Evolutionary conservation across 495 filamentous ascomycete genomes (phyloP).

Genomic region (Penicillium alfredii): DNA sequence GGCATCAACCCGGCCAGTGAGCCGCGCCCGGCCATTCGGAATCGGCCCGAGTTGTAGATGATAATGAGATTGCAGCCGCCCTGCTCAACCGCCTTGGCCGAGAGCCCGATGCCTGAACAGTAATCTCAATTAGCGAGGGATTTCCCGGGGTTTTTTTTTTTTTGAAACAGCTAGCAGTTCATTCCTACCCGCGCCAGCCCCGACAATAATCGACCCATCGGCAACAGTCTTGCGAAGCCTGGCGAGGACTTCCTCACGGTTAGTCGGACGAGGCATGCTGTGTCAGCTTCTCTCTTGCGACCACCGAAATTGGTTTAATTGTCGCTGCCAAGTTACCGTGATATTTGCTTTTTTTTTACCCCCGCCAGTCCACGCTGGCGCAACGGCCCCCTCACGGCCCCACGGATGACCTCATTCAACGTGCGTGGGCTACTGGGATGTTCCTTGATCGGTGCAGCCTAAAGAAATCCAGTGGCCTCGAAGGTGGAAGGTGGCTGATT

Average conservation of each 20-base stretch:
- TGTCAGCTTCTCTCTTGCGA: too few relatives aligned
- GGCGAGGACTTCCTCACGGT: slow-evolving; percentile 50
- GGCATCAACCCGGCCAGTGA: slow-evolving; percentile 68
- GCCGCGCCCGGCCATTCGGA: slow-evolving; percentile 66
- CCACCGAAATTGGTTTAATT: too few relatives aligned
- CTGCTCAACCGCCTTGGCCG: slow-evolving; percentile 62
- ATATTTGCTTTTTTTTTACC: too few relatives aligned
- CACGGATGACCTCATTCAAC: slow-evolving; percentile 16
- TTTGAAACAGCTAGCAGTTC: too few relatives aligned
- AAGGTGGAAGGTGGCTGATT: too few relatives aligned
- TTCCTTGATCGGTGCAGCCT: too few relatives aligned
- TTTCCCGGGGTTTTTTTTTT: neutral
- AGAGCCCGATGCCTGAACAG: slow-evolving; percentile 55
- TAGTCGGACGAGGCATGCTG: slow-evolving; percentile 40
- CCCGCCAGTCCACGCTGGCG: too few relatives aligned
- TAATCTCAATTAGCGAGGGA: neutral
- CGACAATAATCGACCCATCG: slow-evolving; percentile 52
- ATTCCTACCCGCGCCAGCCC: slow-evolving; percentile 62
- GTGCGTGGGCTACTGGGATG: neutral
- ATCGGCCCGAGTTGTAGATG: slow-evolving; percentile 67
- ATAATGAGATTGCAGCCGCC: slow-evolving; percentile 64
- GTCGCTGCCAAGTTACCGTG: too few relatives aligned
- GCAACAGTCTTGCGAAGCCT: slow-evolving; percentile 47
- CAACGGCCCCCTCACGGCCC: slow-evolving; percentile 6
- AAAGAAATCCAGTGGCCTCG: too few relatives aligned